These are phyloP conservation scores for Strobilomyces confusus DNA, from an alignment of 768 basidiomycete species.

Conservation along the genomic window DNA sequence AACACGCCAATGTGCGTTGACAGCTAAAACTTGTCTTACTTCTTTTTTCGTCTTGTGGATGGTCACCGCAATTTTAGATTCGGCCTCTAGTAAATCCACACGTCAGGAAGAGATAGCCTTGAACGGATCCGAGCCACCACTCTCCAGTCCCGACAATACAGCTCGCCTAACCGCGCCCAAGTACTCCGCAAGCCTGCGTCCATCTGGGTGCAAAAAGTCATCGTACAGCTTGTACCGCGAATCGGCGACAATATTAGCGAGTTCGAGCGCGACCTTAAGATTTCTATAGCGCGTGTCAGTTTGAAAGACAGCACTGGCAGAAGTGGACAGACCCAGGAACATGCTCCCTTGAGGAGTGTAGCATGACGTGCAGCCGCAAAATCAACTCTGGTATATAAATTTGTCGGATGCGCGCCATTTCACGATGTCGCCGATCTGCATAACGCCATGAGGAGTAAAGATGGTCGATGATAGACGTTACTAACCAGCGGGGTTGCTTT, in stretches of 20 bases:
- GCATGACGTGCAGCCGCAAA: conserved; percentile 72
- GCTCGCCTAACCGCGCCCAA: conserved; percentile 69
- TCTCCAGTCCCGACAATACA: conserved; percentile 65
- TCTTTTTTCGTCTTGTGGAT: background rate
- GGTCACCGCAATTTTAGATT: background rate
- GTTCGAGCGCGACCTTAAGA: conserved; percentile 66
- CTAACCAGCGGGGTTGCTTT: conserved; percentile 38
- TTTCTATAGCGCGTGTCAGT: conserved; percentile 45
- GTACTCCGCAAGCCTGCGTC: conserved; percentile 66
- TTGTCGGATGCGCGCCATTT: conserved; percentile 79
- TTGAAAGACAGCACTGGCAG: background rate
- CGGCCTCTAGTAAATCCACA: background rate
- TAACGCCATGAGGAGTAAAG: conserved; percentile 1
- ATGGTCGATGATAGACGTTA: background rate
- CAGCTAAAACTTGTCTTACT: background rate
- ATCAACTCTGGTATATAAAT: conserved; percentile 89
- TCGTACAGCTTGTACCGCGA: conserved; percentile 82
- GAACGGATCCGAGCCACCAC: conserved; percentile 76
- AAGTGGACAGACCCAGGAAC: conserved; percentile 59
- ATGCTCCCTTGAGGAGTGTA: conserved; percentile 59
- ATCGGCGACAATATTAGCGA: conserved; percentile 85
- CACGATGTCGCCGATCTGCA: conserved; percentile 55
- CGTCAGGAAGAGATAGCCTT: conserved; percentile 35
- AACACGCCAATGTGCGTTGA: background rate
- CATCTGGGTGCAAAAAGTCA: conserved; percentile 66